Base-by-base conservation (phyloP, 768 basidiomycete genomes). In the Amanita rimosa region DNA sequence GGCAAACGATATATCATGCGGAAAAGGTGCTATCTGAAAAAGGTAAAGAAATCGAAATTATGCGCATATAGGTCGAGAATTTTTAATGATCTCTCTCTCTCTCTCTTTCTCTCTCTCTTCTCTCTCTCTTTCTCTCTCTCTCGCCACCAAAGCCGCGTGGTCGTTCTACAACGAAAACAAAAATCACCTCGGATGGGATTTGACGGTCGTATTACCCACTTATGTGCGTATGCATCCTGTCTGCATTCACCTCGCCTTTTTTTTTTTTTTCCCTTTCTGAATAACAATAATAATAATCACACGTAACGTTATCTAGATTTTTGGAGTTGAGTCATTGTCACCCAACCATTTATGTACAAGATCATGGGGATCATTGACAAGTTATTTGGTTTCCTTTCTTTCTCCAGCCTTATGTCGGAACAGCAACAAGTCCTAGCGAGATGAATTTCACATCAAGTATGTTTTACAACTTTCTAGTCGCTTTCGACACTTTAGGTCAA, bases 11-110 rank as follows among this genome's bases (percentile, higher is more conserved):
- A 55, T 87, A 87, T 58, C 57, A 68, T n/a, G 77, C 79, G 2
- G 76, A 74, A n/a, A 87, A 88, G 66, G 71, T 68, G 1, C 65
- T 84, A 2, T 79, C 82, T 0, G 86, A 89, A 62, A 68, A 65
- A 63, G 70, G 78, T 74, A 48, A 8, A 34, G 4, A 4, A 26
- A n/a, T n/a, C n/a, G n/a, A n/a, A n/a, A n/a, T n/a, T n/a, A n/a
- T n/a, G n/a, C n/a, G n/a, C n/a, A n/a, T n/a, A n/a, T n/a, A n/a
- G n/a, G n/a, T n/a, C n/a, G n/a, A n/a, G n/a, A n/a, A n/a, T n/a
- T n/a, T n/a, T n/a, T n/a, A n/a, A n/a, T n/a, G n/a, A n/a, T n/a
- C n/a, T n/a, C n/a, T n/a, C n/a, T n/a, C n/a, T n/a, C n/a, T n/a
- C n/a, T n/a, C n/a, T n/a, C n/a, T n/a, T n/a, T n/a, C n/a, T n/a